Evolutionary conservation across 2,329 filamentous ascomycete species (phyloP).

Genomic region (Colletotrichum sp.): DNA sequence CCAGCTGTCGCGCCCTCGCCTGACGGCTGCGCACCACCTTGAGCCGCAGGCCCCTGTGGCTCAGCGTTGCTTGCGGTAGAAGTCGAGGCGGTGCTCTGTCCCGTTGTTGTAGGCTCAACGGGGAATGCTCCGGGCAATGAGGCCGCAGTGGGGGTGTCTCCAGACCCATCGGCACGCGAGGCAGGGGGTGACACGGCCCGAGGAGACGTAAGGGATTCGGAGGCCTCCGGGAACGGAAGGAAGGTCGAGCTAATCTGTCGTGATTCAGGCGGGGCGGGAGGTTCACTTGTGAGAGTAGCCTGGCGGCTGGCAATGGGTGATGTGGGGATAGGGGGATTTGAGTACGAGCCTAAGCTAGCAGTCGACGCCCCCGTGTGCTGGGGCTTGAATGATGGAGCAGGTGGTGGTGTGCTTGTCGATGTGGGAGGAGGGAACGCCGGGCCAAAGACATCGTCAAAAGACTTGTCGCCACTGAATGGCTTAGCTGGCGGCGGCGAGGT

Average conservation of each 20-base stretch:
- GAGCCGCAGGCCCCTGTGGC: slow-evolving; percentile 26
- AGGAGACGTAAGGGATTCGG: slow-evolving; percentile 77
- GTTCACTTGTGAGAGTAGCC: slow-evolving; percentile 61
- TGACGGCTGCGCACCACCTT: slow-evolving; percentile 27
- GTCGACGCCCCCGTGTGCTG: slow-evolving; percentile 64
- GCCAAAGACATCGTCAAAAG: slow-evolving; percentile 88
- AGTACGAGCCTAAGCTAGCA: slow-evolving; percentile 55
- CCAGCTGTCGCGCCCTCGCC: slow-evolving; percentile 6
- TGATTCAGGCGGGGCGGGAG: slow-evolving; percentile 70
- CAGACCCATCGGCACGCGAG: slow-evolving; percentile 58
- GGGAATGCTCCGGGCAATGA: slow-evolving; percentile 36
- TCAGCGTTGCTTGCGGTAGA: slow-evolving; percentile 33
- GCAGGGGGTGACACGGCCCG: slow-evolving; percentile 78
- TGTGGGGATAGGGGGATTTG: slow-evolving; percentile 59
- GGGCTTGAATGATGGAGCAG: slow-evolving; percentile 66
- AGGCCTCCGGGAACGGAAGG: slow-evolving; percentile 70
- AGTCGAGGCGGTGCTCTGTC: slow-evolving; percentile 35
- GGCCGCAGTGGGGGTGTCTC: slow-evolving; percentile 35
- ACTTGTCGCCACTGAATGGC: slow-evolving; percentile 63
- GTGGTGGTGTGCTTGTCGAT: slow-evolving; percentile 48
- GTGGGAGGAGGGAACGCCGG: slow-evolving; percentile 60
- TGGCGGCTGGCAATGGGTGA: slow-evolving; percentile 68
- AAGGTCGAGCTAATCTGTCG: slow-evolving; percentile 80
- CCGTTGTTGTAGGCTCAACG: slow-evolving; percentile 41
- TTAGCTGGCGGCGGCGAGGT: slow-evolving; percentile 48